A percentile compares a stretch with the other conserved stretches of the same genome.
phyloP scores from a whole-genome alignment of 495 filamentous ascomycete species.

The Penicillium bialowiezense region DNA sequence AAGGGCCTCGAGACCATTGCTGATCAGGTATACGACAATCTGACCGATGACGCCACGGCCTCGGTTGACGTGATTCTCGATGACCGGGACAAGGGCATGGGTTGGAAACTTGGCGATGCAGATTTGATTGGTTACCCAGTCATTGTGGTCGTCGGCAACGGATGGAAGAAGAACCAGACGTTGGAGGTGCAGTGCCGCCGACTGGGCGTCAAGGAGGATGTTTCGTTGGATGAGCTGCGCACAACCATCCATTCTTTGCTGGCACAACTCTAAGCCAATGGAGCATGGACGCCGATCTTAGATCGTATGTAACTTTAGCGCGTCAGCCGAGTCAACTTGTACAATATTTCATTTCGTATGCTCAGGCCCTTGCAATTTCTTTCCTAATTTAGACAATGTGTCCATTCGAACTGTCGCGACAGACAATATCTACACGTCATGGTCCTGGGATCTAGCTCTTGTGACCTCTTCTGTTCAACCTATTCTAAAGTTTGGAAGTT shows the following conservation, averaged over 20 bases:
- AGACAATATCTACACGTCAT: no score
- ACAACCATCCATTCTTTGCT: conserved; percentile 41
- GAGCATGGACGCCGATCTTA: no score
- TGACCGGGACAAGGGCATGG: conserved; percentile 66
- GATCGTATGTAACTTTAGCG: conserved; percentile 4
- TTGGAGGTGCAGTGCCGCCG: conserved; percentile 79
- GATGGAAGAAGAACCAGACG: conserved; percentile 60
- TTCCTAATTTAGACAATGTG: neutral
- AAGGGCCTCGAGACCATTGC: conserved; percentile 45
- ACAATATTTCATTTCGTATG: conserved; percentile 5
- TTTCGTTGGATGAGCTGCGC: conserved; percentile 37
- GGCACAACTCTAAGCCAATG: conserved; percentile 31
- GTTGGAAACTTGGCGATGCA: conserved; percentile 86
- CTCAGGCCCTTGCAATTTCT: neutral
- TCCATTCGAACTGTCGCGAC: no score
- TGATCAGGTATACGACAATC: conserved; percentile 58
- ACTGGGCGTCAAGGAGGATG: conserved; percentile 46
- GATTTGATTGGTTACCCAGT: conserved; percentile 87
- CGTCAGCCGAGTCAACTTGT: neutral
- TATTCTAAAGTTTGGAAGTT: no score
- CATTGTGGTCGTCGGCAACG: conserved; percentile 71
- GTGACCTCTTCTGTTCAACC: no score
- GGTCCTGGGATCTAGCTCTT: no score
- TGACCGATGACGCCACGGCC: conserved; percentile 27
- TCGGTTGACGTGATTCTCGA: conserved; percentile 67